A percentile compares a stretch with the other conserved stretches of the same genome.
phyloP scores from a whole-genome alignment of 371 early-diverging fungal genomes.

The Circinella minor region DNA sequence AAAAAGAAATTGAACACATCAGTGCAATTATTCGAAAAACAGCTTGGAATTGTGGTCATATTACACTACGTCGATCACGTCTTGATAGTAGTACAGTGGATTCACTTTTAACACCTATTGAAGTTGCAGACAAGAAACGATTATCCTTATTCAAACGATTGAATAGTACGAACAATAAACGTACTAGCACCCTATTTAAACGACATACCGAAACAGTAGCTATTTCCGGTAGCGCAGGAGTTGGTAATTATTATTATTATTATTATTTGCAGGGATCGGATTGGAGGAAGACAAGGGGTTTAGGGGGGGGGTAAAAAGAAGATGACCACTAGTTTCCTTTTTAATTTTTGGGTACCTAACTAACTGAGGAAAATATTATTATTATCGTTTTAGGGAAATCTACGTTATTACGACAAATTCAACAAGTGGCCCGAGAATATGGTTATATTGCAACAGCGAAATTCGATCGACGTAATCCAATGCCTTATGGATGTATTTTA shows the following conservation, averaged over 20 bases:
- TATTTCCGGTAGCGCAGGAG: slow-evolving; percentile 48
- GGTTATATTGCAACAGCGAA: slow-evolving; percentile 53
- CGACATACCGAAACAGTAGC: slow-evolving; percentile 46
- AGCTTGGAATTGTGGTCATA: slow-evolving; percentile 37
- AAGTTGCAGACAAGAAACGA: slow-evolving; percentile 7
- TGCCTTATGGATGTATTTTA: slow-evolving; percentile 51
- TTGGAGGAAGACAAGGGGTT: no score
- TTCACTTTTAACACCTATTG: slow-evolving; percentile 20
- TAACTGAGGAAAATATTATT: no score
- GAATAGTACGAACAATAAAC: slow-evolving; percentile 11
- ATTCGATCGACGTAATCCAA: slow-evolving; percentile 48
- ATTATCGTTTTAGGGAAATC: slow-evolving; percentile 37
- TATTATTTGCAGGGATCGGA: no score
- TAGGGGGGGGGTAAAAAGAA: no score
- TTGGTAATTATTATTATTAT: slow-evolving; percentile 22
- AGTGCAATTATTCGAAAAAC: slow-evolving; percentile 41
- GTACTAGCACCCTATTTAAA: slow-evolving; percentile 21
- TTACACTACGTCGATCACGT: slow-evolving; percentile 18
- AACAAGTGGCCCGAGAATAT: slow-evolving; percentile 45
- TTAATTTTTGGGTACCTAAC: no score
- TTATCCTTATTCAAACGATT: slow-evolving; percentile 1
- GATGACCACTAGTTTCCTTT: no score
- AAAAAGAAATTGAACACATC: slow-evolving; percentile 37
- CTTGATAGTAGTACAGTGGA: slow-evolving; percentile 13
- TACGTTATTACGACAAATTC: slow-evolving; percentile 40